Evolutionary conservation across 2,329 filamentous ascomycete genomes (phyloP).

Genomic region (Aspergillus luchuensis): DNA sequence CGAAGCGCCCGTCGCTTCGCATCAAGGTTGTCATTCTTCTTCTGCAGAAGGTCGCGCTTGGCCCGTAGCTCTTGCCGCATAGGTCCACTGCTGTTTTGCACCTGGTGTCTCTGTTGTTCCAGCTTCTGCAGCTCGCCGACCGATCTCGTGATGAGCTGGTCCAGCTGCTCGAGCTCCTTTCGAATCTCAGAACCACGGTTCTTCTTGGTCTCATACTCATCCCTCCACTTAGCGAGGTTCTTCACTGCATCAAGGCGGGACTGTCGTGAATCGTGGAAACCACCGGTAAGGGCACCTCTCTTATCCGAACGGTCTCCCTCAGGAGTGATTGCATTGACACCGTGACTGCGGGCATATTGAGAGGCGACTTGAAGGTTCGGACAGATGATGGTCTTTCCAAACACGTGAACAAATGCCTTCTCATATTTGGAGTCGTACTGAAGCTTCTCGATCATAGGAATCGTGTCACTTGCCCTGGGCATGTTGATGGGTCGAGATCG

Average conservation of each 20-base stretch:
- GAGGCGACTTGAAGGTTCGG: constrained; percentile 83
- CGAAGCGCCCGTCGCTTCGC: constrained; percentile 66
- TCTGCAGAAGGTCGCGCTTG: constrained; percentile 74
- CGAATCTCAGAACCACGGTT: constrained; percentile 67
- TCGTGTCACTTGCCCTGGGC: constrained; percentile 81
- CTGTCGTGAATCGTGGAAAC: constrained; percentile 82
- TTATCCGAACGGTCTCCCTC: constrained; percentile 95
- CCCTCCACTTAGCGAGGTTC: constrained; percentile 71
- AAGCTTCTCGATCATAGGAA: constrained; percentile 83
- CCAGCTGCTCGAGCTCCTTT: constrained; percentile 71
- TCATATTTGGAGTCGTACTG: constrained; percentile 76
- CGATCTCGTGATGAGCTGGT: constrained; percentile 87
- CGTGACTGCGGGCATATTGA: constrained; percentile 89
- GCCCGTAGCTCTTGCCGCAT: constrained; percentile 73
- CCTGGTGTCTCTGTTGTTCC: constrained; percentile 73
- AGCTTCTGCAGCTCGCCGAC: constrained; percentile 80
- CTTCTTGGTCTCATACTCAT: constrained; percentile 69
- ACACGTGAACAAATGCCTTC: constrained; percentile 88
- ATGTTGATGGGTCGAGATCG: constrained; percentile 71
- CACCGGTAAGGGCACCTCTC: constrained; percentile 91
- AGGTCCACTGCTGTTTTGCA: constrained; percentile 80
- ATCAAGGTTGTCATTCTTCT: constrained; percentile 72
- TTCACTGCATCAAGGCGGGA: constrained; percentile 86
- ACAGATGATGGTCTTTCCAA: constrained; percentile 92
- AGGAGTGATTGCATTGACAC: constrained; percentile 87